Conservation (phyloP, 2,329 filamentous ascomycete species). For the Nothophoma quercina region DNA sequence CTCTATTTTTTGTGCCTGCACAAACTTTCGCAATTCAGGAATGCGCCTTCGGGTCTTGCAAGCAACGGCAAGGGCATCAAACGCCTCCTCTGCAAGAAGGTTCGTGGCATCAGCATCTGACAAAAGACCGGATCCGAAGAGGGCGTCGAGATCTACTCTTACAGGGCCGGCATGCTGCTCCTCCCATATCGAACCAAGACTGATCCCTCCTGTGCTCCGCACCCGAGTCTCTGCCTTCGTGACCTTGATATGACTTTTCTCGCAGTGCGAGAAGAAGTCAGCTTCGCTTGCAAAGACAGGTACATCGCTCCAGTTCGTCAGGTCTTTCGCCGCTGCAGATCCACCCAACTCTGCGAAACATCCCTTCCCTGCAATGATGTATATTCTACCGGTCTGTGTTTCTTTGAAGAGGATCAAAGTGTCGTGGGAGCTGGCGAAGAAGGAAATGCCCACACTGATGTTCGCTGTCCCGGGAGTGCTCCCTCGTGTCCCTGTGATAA, state of each 20-base stretch:
- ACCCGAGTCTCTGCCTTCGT: slow-evolving; percentile 23
- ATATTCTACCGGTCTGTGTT: slow-evolving; percentile 26
- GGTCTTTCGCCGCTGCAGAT: slow-evolving; percentile 24
- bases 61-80: slow-evolving; percentile 38
- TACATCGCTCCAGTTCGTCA: slow-evolving; percentile 32
- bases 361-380: slow-evolving; percentile 43
- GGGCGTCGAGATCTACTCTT: slow-evolving; percentile 32
- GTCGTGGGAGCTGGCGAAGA: slow-evolving; percentile 42
- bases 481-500: slow-evolving; percentile 30
- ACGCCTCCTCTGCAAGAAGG: slow-evolving; percentile 40
- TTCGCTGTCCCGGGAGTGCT: slow-evolving; percentile 31
- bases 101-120: slow-evolving; percentile 24
- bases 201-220: slow-evolving; percentile 18
- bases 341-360: slow-evolving; percentile 34
- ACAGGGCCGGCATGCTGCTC: slow-evolving; percentile 17
- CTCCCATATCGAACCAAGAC: slow-evolving; percentile 36
- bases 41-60: slow-evolving; percentile 41
- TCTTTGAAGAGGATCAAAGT: slow-evolving; percentile 45
- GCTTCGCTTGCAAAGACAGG: slow-evolving; percentile 26
- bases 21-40: slow-evolving; percentile 32
- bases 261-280: slow-evolving; percentile 26
- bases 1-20: slow-evolving; percentile 39
- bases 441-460: slow-evolving; percentile 45
- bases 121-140: slow-evolving; percentile 28
- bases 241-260: slow-evolving; percentile 25